Evolutionary conservation across 345 rosid genomes (phyloP), one percentile per base, ranked within the genome.

Genomic region (Populus pruinosa): DNA sequence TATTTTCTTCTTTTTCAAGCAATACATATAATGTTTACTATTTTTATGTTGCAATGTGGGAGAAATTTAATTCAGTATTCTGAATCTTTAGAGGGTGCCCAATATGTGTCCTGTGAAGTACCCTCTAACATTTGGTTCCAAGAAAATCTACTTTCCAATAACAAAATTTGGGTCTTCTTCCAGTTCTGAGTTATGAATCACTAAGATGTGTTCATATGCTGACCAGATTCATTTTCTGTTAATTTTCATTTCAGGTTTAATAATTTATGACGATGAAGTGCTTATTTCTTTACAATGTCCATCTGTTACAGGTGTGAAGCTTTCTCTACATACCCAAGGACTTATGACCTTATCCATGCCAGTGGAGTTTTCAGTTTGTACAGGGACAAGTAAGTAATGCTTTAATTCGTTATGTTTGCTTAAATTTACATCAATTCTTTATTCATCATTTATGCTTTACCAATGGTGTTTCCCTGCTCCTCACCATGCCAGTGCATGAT

Each of bases 281-380:
- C 23, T 23, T 43, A 6, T 25, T 20, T 41, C 7, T 53, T 38
- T 49, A n/a, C 36, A 29, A 65, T 61, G 43, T 8, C 5, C 16
- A 20, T 53, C 33, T 55, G 43, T 76, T 64, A 72, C 87, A 96
- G 99, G 98, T 94, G 99, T 84, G 98, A 96, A 87, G 97, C 88
- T 69, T 94, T 96, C 91, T 96, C 98, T 27, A 94, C 99, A n/a
- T 96, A 96, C 76, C 99, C 97, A 50, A 96, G 99, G 87, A 92
- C 99, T 49, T 96, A 96, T 65, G 98, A 96, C 79, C 83, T 96
- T 53, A 88, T 96, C 75, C 99, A 96, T 79, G 98, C 99, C 11
- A 81, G 88, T 79, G 90, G 91, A 7, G 83, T 96, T 83, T 92
- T 96, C 87, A 92, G 94, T 81, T 76, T 96, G 70, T 96, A 92